Evolutionary conservation across 1,139 yeast genomes (phyloP), one percentile per base, ranked within the genome.

Genomic region (Geotrichum klebahnii): DNA sequence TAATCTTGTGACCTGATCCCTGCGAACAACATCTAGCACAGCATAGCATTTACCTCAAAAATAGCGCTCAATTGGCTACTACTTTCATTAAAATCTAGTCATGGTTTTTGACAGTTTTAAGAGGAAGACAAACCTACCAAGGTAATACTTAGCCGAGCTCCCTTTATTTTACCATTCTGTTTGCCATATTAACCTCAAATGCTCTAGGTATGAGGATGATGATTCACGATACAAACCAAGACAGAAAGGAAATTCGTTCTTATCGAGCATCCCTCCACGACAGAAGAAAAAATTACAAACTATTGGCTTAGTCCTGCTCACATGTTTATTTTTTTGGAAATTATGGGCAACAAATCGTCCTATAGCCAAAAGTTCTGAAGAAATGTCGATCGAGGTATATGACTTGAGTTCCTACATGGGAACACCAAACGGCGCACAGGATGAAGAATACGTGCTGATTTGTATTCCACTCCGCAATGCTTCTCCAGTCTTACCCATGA

Each of bases 391-490:
- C 6, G 76, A 74, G 43, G 78, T 68, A 59, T 80, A 77, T 58
- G 85, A 81, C 61, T 62, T 82, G 49, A 65, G 67, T 35, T 71
- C 74, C 41, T 75, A 71, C 55, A 67, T 66, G 32, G 80, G 81
- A 22, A 60, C 75, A 16, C 61, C 68, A 4, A 73, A 77, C 46
- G 85, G 85, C 14, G 77, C 81, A 77, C 76, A 74, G 55, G 66
- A 69, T 24, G 71, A 70, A 12, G 85, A 82, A 57, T 70, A 80
- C 37, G 75, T 82, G 31, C 67, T 82, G 40, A 73, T 81, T 55
- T 78, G 82, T 59, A 82, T 81, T 33, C 88, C 88, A 5, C 64
- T 81, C 53, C 74, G 87, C 64, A 84, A 81, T 61, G 87, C 87
- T 2, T 80, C 81, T 14, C 71, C 76, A 19, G 85, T 80, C 62